Evolutionary conservation across 345 rosid genomes (phyloP), one percentile per base, ranked within the genome.

Genomic region (Iberis pinnata): DNA sequence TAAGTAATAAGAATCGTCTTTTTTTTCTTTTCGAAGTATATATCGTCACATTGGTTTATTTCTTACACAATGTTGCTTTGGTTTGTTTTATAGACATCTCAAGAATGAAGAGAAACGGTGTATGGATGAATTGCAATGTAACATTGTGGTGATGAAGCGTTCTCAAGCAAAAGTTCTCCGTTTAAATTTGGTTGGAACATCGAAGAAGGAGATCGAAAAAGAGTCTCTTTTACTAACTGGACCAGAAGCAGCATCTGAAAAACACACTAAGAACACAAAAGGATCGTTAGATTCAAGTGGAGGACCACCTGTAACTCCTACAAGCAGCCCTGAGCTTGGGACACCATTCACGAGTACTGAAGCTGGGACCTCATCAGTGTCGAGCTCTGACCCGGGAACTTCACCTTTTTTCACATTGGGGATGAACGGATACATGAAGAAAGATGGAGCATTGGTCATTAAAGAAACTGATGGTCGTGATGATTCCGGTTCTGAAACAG

Each of bases 61-160:
- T 44, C 12, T n/a, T 43, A 15, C n/a, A n/a, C n/a, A n/a, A 8
- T 36, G 39, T 14, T 40, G n/a, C 49, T 17, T 64, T 4, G 60
- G 12, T 58, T 53, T 51, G 18, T 52, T 64, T 39, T 63, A 15
- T 70, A 93, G 97, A 61, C 95, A 93, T 58, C 82, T 93, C 42
- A 93, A 76, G 66, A 69, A 75, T 0, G 99, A 93, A 70, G 99
- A 80, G 72, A 88, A 80, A 65, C 49, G 78, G 50, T 86, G 97
- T 80, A 83, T 84, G 77, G 99, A 93, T 61, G 97, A 88, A 69
- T 70, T 93, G 66, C 95, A 93, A 42, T 93, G 99, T 67, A 93
- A 93, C 80, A 88, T 93, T 65, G 96, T 86, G 68, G 88, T 80
- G 27, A 88, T 88, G 86, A 93, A 86, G 74, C 89, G 82, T 37